Base-by-base conservation (phyloP, 1,139 yeast genomes). In the Pneumocystis canis region DNA sequence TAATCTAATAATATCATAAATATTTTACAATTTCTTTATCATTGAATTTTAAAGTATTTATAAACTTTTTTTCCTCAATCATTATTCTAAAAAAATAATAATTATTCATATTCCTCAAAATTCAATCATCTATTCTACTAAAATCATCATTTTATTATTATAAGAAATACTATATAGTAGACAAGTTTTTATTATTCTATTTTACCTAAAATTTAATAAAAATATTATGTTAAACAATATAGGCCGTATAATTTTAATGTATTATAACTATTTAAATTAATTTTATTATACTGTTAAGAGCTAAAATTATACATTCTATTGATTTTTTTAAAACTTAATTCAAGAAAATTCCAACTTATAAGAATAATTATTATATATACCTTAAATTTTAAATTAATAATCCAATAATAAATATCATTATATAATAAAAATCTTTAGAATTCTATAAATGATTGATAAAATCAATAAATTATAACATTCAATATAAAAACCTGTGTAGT, bases 41-140 rank as follows among this genome's bases (percentile, higher is more conserved):
- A 94, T 92, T 2, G 96, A 87, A 67, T 81, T 83, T 71, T 92
- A 98, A 69, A 94, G 79, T 6, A 90, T 94, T 66, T 81, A 82
- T 81, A 92, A 89, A 68, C 94, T 79, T 73, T 87, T 89, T 70
- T 81, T 83, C 71, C 90, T 85, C 70, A 94, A 78, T 78, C 66
- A 83, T 81, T 0, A 97, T 88, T 0, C 97, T 89, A 2, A 87
- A 87, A 53, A 56, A 31, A 32, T 30, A 39, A 20, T 47, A 16
- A 47, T 11, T 25, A 57, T 37, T 16, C 30, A 3, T 78, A 83
- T 57, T 79, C 81, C 67, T 81, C 84, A 71, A 87, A 79, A 61
- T 72, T 94, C 98, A 70, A 94, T 94, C 98, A 94, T 94, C 73
- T 89, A 95, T 68, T 89, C 83, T 9, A 97, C 92, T 66, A 92